phyloP scores from a whole-genome alignment of 1,284 basidiomycete genomes.

The Boletus sp. region DNA sequence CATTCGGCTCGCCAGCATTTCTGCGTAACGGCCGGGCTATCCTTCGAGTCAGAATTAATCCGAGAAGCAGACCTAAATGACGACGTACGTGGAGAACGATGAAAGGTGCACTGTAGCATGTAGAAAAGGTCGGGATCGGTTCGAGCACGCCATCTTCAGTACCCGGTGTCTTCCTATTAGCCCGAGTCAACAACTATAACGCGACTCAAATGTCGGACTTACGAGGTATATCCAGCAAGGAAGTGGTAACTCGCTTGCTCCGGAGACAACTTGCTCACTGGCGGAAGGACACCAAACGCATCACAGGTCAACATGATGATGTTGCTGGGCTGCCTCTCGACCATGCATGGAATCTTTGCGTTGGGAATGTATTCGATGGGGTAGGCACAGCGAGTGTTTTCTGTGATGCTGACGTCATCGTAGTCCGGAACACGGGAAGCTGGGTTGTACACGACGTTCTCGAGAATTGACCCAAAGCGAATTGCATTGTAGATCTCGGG shows the following conservation, averaged over 20 bases:
- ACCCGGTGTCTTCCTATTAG: constrained; percentile 80
- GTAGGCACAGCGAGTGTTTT: constrained; percentile 99
- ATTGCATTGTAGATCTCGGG: constrained; percentile 98
- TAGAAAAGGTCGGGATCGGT: constrained; percentile 98
- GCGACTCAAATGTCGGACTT: constrained; percentile 30
- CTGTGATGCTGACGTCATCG: constrained; percentile 94
- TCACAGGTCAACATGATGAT: constrained; percentile 99
- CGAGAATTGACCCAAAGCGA: constrained; percentile 92
- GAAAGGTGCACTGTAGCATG: constrained; percentile 98
- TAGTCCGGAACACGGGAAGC: constrained; percentile 85
- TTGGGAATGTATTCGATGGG: constrained; percentile 97
- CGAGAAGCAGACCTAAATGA: neutral
- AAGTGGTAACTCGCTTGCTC: constrained; percentile 98
- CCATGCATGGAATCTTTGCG: constrained; percentile 88
- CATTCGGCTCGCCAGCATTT: constrained; percentile 98
- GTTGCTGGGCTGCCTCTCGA: constrained; percentile 84
- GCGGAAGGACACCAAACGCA: constrained; percentile 96
- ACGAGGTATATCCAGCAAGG: constrained; percentile 94
- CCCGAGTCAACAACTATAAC: constrained; percentile 4
- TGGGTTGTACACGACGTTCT: constrained; percentile 99
- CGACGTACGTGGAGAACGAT: constrained; percentile 85
- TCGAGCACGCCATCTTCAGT: constrained; percentile 98
- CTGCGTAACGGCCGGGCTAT: constrained; percentile 89
- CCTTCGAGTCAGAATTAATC: constrained; percentile 1
- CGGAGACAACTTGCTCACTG: constrained; percentile 88